Conservation (phyloP, 305 asterid genomes). For the Petunia hybrid region DNA sequence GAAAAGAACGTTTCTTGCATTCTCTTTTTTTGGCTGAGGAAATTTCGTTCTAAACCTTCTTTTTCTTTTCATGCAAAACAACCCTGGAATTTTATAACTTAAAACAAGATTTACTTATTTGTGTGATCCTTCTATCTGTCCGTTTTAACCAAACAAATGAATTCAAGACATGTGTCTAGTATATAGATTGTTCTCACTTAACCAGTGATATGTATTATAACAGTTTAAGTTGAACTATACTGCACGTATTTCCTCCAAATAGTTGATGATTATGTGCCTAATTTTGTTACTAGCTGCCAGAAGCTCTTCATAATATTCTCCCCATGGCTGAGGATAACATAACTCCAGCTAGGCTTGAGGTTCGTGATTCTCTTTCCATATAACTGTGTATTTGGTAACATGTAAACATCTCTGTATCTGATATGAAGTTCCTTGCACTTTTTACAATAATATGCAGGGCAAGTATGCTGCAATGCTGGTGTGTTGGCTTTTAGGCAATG, state of each 20-base stretch:
- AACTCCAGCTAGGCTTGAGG: slow-evolving; percentile 30
- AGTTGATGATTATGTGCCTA: neutral
- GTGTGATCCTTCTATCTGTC: too few relatives aligned
- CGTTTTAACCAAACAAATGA: too few relatives aligned
- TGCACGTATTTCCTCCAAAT: neutral
- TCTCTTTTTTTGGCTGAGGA: neutral
- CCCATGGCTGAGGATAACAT: slow-evolving; percentile 16
- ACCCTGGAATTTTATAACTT: too few relatives aligned
- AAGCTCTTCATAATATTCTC: neutral
- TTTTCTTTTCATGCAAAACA: too few relatives aligned
- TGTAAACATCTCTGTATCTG: neutral
- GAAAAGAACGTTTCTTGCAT: neutral
- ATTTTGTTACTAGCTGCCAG: neutral
- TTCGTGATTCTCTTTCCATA: neutral
- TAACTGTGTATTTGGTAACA: neutral
- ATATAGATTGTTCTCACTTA: too few relatives aligned
- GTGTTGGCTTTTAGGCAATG: slow-evolving; percentile 56
- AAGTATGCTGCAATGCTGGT: slow-evolving; percentile 38
- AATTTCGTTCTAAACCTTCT: neutral
- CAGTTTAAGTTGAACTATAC: neutral
- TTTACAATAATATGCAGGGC: slow-evolving; percentile 28
- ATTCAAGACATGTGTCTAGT: too few relatives aligned
- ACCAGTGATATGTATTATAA: too few relatives aligned
- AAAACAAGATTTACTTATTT: too few relatives aligned
- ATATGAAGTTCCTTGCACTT: neutral